Conservation (phyloP, 305 asterid species). For the Caryopteris hybrid region DNA sequence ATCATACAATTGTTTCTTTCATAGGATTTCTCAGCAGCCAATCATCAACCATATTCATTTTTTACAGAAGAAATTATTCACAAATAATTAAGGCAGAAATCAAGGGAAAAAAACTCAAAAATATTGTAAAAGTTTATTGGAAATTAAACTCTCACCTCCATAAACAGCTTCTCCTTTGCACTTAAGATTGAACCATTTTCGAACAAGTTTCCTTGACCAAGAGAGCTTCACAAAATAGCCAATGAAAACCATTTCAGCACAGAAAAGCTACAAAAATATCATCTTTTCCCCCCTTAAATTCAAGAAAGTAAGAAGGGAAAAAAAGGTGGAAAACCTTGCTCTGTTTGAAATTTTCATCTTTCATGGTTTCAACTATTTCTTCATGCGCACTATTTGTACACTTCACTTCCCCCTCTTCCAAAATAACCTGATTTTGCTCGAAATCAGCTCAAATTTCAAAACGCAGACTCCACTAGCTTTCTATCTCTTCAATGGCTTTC, state of each 20-base stretch:
- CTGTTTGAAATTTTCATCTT: constrained; percentile 69
- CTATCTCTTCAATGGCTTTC: constrained; percentile 11
- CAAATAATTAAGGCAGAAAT: too few species aligned
- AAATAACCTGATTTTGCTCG: constrained; percentile 20
- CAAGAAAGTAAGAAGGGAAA: not conserved
- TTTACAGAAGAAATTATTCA: too few species aligned
- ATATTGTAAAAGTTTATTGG: not conserved
- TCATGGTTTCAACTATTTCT: constrained; percentile 69
- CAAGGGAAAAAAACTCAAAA: not conserved
- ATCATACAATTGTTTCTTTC: constrained; percentile 16
- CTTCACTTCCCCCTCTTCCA: constrained; percentile 29
- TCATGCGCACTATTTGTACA: constrained; percentile 51
- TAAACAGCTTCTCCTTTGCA: constrained; percentile 66
- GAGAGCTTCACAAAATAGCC: constrained; percentile 61
- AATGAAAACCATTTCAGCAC: constrained; percentile 31
- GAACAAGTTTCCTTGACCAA: constrained; percentile 85
- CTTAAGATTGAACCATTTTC: constrained; percentile 88
- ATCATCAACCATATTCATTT: constrained; percentile 20
- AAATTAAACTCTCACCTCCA: constrained; percentile 38
- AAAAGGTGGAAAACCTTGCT: constrained; percentile 53
- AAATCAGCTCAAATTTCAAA: not conserved
- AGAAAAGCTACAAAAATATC: not conserved
- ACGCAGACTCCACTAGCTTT: constrained; percentile 19
- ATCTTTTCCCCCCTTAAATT: not conserved
- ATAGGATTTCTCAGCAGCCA: constrained; percentile 27